Evolutionary conservation across 2,329 filamentous ascomycete genomes (phyloP).

Genomic region (Fusarium setosum): DNA sequence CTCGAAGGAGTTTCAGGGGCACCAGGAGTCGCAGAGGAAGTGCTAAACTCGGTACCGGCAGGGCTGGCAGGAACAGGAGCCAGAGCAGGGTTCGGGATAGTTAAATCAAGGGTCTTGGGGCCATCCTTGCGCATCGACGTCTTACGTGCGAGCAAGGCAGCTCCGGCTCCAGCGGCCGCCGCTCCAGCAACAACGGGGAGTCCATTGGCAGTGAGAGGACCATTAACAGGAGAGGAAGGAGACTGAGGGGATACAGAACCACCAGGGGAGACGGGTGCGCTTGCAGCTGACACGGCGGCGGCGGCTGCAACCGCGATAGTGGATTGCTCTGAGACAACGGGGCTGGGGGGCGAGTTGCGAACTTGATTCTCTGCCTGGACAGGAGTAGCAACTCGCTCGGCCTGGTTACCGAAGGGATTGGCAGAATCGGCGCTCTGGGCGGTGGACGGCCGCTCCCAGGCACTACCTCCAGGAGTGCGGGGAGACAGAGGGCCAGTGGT

Average conservation of each 20-base stretch:
- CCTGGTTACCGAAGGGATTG: conserved; percentile 79
- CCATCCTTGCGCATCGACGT: conserved; percentile 66
- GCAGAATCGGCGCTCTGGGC: conserved; percentile 62
- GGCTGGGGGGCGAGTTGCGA: conserved; percentile 45
- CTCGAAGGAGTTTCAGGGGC: conserved; percentile 54
- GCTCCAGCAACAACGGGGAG: conserved; percentile 48
- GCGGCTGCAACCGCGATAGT: conserved; percentile 33
- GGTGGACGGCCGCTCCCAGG: conserved; percentile 62
- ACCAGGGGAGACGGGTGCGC: conserved; percentile 15
- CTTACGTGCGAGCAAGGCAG: conserved; percentile 60
- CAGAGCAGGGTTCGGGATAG: conserved; percentile 52
- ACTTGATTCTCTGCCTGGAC: conserved; percentile 49
- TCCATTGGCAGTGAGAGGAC: conserved; percentile 52
- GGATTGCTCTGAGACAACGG: conserved; percentile 47
- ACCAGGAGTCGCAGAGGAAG: conserved; percentile 63
- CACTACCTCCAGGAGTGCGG: conserved; percentile 48
- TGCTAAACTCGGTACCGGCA: conserved; percentile 71
- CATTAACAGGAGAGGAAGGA: conserved; percentile 40
- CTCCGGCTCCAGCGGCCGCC: conserved; percentile 51
- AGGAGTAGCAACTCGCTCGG: conserved; percentile 61
- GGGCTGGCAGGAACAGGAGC: conserved; percentile 65
- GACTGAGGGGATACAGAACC: conserved; percentile 17
- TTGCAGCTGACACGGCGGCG: conserved; percentile 44
- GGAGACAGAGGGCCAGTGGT: conserved; percentile 31
- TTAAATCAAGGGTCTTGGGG: conserved; percentile 65